phyloP scores from a whole-genome alignment of 169 alveolate genomes.

The Cryptosporidium xiaoi region DNA sequence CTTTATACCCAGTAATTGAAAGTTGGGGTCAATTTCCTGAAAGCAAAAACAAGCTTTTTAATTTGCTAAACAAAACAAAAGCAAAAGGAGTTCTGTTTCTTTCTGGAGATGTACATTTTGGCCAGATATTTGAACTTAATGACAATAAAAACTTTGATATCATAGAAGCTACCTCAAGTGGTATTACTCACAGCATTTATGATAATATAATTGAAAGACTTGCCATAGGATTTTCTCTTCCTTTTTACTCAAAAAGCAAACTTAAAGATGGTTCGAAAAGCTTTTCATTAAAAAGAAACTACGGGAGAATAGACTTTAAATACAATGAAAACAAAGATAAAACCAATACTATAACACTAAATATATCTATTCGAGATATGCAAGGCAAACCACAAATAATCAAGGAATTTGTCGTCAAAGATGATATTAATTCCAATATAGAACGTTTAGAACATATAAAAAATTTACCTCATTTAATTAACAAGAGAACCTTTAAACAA shows the following conservation, averaged over 20 bases:
- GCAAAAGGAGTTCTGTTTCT: conserved; percentile 84
- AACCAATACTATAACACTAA: background rate
- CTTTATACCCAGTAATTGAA: conserved; percentile 79
- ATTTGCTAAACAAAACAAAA: conserved; percentile 79
- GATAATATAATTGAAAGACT: conserved; percentile 18
- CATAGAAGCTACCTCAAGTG: conserved; percentile 77
- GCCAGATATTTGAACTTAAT: conserved; percentile 74
- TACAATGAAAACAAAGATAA: background rate
- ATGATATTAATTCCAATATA: background rate
- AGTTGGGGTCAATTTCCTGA: conserved; percentile 87
- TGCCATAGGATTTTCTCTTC: conserved; percentile 39
- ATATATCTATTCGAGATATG: conserved; percentile 27
- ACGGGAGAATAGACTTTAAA: conserved; percentile 75
- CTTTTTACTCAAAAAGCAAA: conserved; percentile 24
- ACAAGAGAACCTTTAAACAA: conserved; percentile 2
- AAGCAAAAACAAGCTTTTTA: conserved; percentile 80
- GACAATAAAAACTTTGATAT: conserved; percentile 22
- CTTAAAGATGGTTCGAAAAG: conserved; percentile 39
- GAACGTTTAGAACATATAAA: conserved; percentile 13
- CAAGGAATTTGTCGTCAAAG: conserved; percentile 1
- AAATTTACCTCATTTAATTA: conserved; percentile 30
- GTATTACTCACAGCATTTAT: conserved; percentile 76
- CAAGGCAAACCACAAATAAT: conserved; percentile 5
- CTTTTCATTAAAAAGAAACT: conserved; percentile 58
- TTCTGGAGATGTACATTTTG: conserved; percentile 88